Percentiles rank a stretch among this genome's conserved stretches.
Conservation (phyloP, 208 protist species). For the Acanthamoeba quina region DNA sequence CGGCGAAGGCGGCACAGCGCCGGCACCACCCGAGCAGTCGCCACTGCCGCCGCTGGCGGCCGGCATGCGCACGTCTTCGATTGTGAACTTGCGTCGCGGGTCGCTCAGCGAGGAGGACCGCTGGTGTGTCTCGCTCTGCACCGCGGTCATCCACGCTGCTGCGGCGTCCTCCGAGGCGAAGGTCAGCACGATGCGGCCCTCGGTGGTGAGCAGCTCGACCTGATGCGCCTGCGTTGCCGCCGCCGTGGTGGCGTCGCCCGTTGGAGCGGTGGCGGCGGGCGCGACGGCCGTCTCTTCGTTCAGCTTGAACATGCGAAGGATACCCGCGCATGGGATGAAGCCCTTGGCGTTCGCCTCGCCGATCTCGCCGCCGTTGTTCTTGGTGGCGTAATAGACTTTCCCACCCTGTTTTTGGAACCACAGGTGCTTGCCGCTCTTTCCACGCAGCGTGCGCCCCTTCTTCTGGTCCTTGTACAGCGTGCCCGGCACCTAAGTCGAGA, state of each 20-base stretch:
- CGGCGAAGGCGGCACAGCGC: background rate
- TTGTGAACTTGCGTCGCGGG: background rate
- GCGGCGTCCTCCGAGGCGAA: background rate
- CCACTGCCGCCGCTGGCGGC: background rate
- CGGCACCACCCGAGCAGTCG: background rate
- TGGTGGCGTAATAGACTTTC: background rate
- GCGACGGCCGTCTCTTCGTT: background rate
- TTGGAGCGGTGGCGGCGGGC: background rate
- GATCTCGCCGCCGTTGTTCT: slow-evolving; percentile 28
- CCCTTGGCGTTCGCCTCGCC: slow-evolving; percentile 29
- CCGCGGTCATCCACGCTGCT: background rate
- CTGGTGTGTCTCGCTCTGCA: background rate
- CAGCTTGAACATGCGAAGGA: slow-evolving; percentile 31
- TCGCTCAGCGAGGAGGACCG: background rate
- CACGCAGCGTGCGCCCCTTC: slow-evolving; percentile 6
- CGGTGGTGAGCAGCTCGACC: slow-evolving; percentile 11
- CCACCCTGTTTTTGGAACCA: slow-evolving; percentile 17
- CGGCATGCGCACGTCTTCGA: background rate
- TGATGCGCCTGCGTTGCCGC: background rate
- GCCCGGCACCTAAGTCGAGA: background rate
- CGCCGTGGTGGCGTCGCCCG: background rate
- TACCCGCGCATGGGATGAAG: background rate
- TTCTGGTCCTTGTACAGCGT: slow-evolving; percentile 20
- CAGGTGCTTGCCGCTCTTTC: slow-evolving; percentile 17
- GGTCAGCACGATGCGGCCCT: slow-evolving; percentile 34